Conservation (phyloP, 179 eudicot genomes). For the Gypsophila paniculata region DNA sequence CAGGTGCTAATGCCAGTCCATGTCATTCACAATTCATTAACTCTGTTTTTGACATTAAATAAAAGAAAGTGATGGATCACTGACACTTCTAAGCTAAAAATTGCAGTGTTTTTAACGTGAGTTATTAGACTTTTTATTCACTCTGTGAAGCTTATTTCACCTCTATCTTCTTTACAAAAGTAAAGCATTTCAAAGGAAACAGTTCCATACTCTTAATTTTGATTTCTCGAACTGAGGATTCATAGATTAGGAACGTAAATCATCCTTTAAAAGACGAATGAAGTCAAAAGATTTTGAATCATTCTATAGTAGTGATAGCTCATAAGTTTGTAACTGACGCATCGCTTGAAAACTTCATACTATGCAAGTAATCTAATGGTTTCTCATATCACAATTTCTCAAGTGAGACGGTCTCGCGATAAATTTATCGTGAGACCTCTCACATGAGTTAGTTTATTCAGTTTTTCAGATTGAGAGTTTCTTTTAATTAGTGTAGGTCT, state of each 20-base stretch:
- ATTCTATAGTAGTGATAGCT: not conserved
- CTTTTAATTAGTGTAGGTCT: no score
- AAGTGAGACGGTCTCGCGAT: no score
- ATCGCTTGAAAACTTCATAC: not conserved
- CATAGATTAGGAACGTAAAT: not conserved
- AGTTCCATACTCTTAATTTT: not conserved
- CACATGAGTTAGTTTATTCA: no score
- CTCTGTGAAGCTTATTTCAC: not conserved
- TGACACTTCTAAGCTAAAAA: not conserved
- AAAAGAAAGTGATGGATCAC: slow-evolving; percentile 14
- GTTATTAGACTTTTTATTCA: not conserved
- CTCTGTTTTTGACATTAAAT: slow-evolving; percentile 4
- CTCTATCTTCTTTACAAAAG: not conserved
- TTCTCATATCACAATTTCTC: no score
- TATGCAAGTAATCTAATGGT: not conserved
- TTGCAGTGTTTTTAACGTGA: not conserved
- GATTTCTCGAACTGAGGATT: not conserved
- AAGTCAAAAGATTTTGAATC: not conserved
- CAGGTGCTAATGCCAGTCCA: slow-evolving; percentile 9
- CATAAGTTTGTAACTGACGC: not conserved
- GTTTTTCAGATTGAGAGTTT: no score
- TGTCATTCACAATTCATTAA: not conserved
- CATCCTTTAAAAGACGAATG: not conserved
- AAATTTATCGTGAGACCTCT: no score
- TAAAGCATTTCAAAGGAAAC: not conserved